Conservation (phyloP, 2,329 filamentous ascomycete genomes). For the Metarhizium album region DNA sequence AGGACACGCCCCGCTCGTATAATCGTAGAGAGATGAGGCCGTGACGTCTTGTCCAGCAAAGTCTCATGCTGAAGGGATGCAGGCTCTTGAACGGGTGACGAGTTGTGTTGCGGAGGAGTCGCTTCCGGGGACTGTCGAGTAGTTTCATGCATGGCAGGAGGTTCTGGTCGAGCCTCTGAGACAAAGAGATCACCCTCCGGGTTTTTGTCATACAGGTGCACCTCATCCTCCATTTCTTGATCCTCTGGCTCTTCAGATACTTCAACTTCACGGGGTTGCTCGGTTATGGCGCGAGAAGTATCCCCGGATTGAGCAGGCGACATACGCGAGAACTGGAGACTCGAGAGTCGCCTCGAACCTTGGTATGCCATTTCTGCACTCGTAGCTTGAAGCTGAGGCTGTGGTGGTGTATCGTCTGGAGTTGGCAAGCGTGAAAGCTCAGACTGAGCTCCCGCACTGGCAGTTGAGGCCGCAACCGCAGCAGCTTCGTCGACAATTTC, state of each 20-base stretch:
- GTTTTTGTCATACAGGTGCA: not conserved
- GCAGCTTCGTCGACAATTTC: not conserved
- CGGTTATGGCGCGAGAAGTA: not conserved
- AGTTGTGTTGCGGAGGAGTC: constrained; percentile 23
- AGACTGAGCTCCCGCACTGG: constrained; percentile 23
- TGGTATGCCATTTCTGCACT: constrained; percentile 12
- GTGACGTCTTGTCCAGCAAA: constrained; percentile 18
- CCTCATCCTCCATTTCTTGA: not conserved
- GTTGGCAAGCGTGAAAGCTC: constrained; percentile 38
- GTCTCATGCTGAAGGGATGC: constrained; percentile 20
- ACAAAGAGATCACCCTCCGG: not conserved
- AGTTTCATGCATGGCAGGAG: constrained; percentile 14
- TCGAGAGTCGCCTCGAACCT: constrained; percentile 1
- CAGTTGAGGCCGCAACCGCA: constrained; percentile 15
- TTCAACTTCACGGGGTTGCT: not conserved
- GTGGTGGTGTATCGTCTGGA: constrained; percentile 40
- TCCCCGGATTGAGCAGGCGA: not conserved
- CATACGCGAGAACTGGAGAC: not conserved
- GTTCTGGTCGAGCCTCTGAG: constrained; percentile 1
- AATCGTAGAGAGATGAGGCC: constrained; percentile 44
- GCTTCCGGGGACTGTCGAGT: constrained; percentile 15
- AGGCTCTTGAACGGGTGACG: constrained; percentile 25
- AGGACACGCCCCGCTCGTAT: constrained; percentile 46
- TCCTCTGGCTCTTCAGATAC: not conserved
- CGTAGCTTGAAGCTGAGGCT: constrained; percentile 14